Base-by-base conservation (phyloP, 2,329 filamentous ascomycete species). In the Madurella fahalii region DNA sequence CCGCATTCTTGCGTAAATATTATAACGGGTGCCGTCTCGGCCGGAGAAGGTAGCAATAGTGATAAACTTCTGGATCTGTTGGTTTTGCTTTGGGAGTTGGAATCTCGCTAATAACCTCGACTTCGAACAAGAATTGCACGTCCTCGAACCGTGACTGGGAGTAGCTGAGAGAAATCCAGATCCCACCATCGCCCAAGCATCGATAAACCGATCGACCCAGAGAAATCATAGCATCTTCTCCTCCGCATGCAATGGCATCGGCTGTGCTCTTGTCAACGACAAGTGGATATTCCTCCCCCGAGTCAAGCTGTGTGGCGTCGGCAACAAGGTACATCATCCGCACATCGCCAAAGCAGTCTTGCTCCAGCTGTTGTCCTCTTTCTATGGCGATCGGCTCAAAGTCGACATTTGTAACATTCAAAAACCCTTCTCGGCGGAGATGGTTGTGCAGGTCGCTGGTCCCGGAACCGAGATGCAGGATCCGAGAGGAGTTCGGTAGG, bases 161-260 rank as follows among this genome's bases (percentile, higher is more conserved):
- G 61, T 74, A 79, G 58, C 75, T 79, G 44, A 79, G 61, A 2
- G 75, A 77, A 11, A 80, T 64, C 77, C 77, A 80, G 13, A 73
- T 54, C 0, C 72, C 75, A 4, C 59, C 67, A 0, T 68, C 64
- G 1, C 64, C 64, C 13, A 79, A 64, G 49, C 64, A 69, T 11
- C 56, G 53, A 16, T 63, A 63, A 11, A 80, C 68, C 1, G 69
- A 62, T 9, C 61, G 40, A 4, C 67, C 68, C 75, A 79, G 77
- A 1, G 64, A 58, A 25, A 66, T 57, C 2, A 79, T 45, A 2
- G 68, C 63, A 7, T 64, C 67, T 3, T 67, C 67, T 5, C 73
- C 77, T 13, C 69, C 75, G 42, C 77, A 79, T 0, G 76, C 71
- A 4, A 80, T 65, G 2, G 77, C 76, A 43, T 80, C 77, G 4